Percentiles rank a stretch among this genome's conserved stretches.
Conservation (phyloP, 352 stramenopile species). For the Phytophthora kernoviae region DNA sequence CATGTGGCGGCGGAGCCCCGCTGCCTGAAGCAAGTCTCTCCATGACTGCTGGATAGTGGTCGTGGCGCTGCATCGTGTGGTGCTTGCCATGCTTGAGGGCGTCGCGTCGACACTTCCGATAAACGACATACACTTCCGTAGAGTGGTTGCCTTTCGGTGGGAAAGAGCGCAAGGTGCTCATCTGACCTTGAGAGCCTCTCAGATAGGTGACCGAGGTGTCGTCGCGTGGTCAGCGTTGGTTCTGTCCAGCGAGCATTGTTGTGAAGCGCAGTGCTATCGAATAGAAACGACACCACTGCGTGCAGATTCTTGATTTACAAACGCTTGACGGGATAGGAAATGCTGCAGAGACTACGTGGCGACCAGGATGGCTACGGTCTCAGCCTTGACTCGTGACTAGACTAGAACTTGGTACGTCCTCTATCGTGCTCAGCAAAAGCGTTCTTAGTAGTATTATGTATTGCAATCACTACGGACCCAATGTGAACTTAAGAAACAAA, state of each 20-base stretch:
- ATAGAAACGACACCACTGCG: neutral
- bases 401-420: neutral
- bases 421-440: too few relatives aligned
- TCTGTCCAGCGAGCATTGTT: neutral
- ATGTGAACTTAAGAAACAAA: slow-evolving; percentile 13
- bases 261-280: neutral
- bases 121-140: slow-evolving; percentile 5
- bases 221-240: neutral
- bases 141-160: slow-evolving; percentile 5
- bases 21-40: slow-evolving; percentile 10
- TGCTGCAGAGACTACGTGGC: neutral
- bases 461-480: neutral
- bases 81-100: neutral
- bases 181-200: neutral
- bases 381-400: too few relatives aligned
- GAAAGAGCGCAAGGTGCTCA: neutral
- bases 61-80: slow-evolving; percentile 3
- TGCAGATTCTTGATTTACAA: neutral
- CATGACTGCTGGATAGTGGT: slow-evolving; percentile 15
- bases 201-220: too few relatives aligned
- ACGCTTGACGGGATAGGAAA: neutral
- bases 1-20: slow-evolving; percentile 3
- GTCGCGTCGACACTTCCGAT: neutral
- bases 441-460: too few relatives aligned
- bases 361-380: neutral